A percentile compares a stretch with the other conserved stretches of the same genome.
These are phyloP conservation scores for Podospora fimiseda DNA, from an alignment of 495 filamentous ascomycete species.

Conservation along the genomic window DNA sequence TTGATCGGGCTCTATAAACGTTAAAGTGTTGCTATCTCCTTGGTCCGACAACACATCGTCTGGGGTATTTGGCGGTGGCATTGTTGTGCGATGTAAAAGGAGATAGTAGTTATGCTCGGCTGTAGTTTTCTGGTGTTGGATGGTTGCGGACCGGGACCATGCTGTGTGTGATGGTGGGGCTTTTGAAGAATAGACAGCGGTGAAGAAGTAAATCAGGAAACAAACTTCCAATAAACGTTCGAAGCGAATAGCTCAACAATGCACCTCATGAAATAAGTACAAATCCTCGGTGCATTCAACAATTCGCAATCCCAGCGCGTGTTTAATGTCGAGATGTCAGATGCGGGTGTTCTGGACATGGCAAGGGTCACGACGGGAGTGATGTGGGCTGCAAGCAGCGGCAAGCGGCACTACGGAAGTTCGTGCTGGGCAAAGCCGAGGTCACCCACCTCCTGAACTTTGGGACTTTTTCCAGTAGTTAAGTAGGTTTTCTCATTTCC, in stretches of 20 bases:
- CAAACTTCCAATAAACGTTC: not conserved
- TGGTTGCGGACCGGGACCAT: not conserved
- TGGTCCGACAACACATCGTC: constrained; percentile 4
- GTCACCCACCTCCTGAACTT: not conserved
- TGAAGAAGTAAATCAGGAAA: not conserved
- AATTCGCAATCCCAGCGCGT: not conserved
- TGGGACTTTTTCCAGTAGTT: not conserved
- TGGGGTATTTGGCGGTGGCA: constrained; percentile 21
- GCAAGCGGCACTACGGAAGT: no score
- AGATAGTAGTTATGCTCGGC: not conserved
- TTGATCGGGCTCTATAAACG: not conserved
- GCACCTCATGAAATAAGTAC: not conserved
- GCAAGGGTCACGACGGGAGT: not conserved
- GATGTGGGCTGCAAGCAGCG: not conserved
- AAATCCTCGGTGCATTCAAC: not conserved
- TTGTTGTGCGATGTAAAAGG: not conserved
- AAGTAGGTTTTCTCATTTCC: not conserved
- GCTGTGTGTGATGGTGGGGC: not conserved
- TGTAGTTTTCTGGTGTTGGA: not conserved
- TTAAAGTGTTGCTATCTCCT: not conserved
- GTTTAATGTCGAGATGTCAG: not conserved
- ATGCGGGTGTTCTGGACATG: not conserved
- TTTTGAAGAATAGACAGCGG: not conserved
- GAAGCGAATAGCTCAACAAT: not conserved
- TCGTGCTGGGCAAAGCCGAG: not conserved